A percentile compares a stretch with the other conserved stretches of the same genome.
These are phyloP conservation scores for Hyphopichia fennica DNA, from an alignment of 1,139 yeast species.

Conservation along the genomic window DNA sequence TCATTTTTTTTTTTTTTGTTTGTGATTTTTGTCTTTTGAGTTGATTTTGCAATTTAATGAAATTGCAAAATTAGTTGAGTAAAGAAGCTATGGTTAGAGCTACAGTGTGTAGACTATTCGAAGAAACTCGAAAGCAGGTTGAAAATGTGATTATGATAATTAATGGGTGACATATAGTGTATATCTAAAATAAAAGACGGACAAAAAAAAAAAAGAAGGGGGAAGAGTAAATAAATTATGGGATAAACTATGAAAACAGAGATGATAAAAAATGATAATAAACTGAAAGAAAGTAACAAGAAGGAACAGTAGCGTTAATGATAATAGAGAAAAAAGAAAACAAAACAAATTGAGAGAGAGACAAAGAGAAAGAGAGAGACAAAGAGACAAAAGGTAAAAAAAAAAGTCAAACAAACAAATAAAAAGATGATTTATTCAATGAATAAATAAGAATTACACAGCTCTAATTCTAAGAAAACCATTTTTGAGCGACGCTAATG, in stretches of 20 bases:
- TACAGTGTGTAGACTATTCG: no score
- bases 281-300: neutral
- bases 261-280: neutral
- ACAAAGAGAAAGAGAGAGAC: neutral
- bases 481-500: slow-evolving; percentile 60
- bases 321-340: neutral
- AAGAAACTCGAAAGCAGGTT: no score
- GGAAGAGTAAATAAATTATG: neutral
- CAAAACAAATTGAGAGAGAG: neutral
- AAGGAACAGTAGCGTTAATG: neutral
- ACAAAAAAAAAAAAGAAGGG: neutral
- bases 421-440: neutral
- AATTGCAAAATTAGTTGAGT: no score
- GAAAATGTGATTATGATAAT: no score
- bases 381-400: neutral
- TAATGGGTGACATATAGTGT: no score
- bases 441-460: neutral
- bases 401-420: neutral
- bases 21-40: no score
- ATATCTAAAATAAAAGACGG: neutral
- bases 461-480: slow-evolving; percentile 50
- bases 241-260: neutral
- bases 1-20: no score
- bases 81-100: no score
- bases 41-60: no score